Evolutionary conservation across 257 asterid species (phyloP).

Genomic region (Ilex aquifolium): DNA sequence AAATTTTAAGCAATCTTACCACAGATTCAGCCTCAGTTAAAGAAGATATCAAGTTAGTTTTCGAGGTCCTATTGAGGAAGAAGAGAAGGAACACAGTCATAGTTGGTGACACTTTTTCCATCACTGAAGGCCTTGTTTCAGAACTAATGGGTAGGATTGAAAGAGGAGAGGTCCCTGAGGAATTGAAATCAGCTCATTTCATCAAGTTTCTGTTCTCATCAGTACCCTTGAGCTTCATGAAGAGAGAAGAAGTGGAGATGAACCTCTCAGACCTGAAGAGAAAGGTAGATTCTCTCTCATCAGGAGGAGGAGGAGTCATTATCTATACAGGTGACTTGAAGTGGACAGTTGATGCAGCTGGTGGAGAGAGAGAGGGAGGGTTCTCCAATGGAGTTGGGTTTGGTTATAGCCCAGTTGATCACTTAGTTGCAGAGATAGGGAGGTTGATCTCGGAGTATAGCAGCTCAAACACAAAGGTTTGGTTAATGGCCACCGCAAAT

Average conservation of each 20-base stretch:
- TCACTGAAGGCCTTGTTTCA: slow-evolving; percentile 36
- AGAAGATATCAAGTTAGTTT: slow-evolving; percentile 30
- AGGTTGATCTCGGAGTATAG: slow-evolving; percentile 35
- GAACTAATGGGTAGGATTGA: slow-evolving; percentile 41
- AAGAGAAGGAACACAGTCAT: slow-evolving; percentile 40
- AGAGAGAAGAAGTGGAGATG: slow-evolving; percentile 53
- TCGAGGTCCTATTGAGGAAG: slow-evolving; percentile 34
- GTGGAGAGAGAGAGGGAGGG: neutral
- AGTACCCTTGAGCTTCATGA: slow-evolving; percentile 55
- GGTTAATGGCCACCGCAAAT: slow-evolving; percentile 68
- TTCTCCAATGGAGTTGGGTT: neutral
- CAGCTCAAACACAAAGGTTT: slow-evolving; percentile 36
- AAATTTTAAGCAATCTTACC: neutral
- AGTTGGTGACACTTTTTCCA: slow-evolving; percentile 37
- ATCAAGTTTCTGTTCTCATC: slow-evolving; percentile 51
- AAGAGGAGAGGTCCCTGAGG: slow-evolving; percentile 51
- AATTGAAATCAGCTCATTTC: slow-evolving; percentile 35
- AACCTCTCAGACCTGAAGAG: slow-evolving; percentile 53
- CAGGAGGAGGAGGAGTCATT: slow-evolving; percentile 38
- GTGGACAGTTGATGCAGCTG: slow-evolving; percentile 42
- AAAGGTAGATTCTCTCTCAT: slow-evolving; percentile 44
- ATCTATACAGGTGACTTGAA: slow-evolving; percentile 60
- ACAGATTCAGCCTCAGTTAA: slow-evolving; percentile 10
- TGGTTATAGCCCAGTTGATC: slow-evolving; percentile 48
- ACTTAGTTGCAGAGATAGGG: slow-evolving; percentile 54